A percentile compares a stretch with the other conserved stretches of the same genome.
phyloP scores from a whole-genome alignment of 306 rosid genomes.

The Sechiopsis laciniata region DNA sequence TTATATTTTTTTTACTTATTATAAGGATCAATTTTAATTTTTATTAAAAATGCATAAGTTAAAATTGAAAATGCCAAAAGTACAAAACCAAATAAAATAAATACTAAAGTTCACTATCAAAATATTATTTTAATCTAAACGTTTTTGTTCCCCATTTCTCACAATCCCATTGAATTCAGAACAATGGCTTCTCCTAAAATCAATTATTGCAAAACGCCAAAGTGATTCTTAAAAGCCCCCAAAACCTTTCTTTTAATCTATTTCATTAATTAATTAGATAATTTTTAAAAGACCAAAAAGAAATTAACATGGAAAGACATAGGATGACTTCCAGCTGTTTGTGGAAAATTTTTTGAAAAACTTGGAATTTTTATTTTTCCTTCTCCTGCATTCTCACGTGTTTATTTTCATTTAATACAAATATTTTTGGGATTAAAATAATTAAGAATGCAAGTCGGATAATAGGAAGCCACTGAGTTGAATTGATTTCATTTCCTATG shows the following conservation, averaged over 20 bases:
- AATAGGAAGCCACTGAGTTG: background rate
- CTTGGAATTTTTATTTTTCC: background rate
- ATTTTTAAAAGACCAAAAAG: background rate
- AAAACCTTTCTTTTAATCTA: background rate
- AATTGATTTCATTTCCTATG: conserved; percentile 12
- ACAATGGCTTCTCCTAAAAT: background rate
- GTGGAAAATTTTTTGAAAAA: background rate
- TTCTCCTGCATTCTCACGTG: conserved; percentile 17
- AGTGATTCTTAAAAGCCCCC: background rate
- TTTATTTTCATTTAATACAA: background rate
- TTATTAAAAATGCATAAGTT: too few species aligned
- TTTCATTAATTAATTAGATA: background rate
- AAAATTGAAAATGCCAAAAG: too few species aligned
- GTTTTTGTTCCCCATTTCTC: background rate
- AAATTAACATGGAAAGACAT: background rate
- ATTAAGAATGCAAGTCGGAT: background rate
- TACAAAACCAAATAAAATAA: too few species aligned
- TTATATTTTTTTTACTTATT: too few species aligned
- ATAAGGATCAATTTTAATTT: too few species aligned
- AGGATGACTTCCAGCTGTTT: conserved; percentile 12
- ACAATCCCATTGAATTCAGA: background rate
- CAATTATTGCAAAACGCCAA: conserved; percentile 17
- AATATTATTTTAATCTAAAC: too few species aligned
- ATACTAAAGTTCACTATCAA: too few species aligned
- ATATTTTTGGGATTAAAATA: background rate